Evolutionary conservation across 371 early-diverging fungal genomes (phyloP), one percentile per base, ranked within the genome.

Genomic region (Mortierella sp.): DNA sequence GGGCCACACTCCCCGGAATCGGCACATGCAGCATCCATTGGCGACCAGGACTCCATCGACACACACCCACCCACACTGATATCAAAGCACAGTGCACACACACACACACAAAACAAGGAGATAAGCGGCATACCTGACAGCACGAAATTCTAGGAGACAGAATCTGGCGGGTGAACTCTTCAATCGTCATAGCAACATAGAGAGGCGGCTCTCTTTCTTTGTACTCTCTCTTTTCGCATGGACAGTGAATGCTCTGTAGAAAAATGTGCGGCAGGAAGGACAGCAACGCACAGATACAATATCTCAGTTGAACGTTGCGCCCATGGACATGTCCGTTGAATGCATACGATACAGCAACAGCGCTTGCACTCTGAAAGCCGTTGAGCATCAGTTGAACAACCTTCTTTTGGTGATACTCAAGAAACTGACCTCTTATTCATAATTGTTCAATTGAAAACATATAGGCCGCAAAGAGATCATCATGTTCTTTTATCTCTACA

Each of bases 401-500:
- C 43, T 6, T 40, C 43, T 6, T 40, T 6, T 40, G 2, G n/a
- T n/a, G n/a, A n/a, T n/a, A n/a, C n/a, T 4, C 43, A 40, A 40
- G 43, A 40, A 2, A 40, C 43, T 40, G 6, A 40, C 6, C 43
- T 4, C n/a, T 14, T 3, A 50, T 14, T 50, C 16, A 10, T 50
- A 50, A 50, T 50, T 37, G 13, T 21, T 21, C 43, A 40, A 8
- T 67, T 67, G 24, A 24, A 21, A 67, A 67, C 34, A 61, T 59
- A 44, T 88, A 95, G 96, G 97, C 70, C 96, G 99, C 67, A 97
- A 97, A 91, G 99, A 98, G 90, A 98, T 98, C 83, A 95, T 97
- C 75, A 93, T 97, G 94, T 97, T 98, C 91, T 98, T 98, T 87
- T 99, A 98, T 87, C 89, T 98, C 80, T 99, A 98, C 89, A 94